Evolutionary conservation across 495 filamentous ascomycete genomes (phyloP), one percentile per base, ranked within the genome.

Genomic region (Rhypophila decipiens): DNA sequence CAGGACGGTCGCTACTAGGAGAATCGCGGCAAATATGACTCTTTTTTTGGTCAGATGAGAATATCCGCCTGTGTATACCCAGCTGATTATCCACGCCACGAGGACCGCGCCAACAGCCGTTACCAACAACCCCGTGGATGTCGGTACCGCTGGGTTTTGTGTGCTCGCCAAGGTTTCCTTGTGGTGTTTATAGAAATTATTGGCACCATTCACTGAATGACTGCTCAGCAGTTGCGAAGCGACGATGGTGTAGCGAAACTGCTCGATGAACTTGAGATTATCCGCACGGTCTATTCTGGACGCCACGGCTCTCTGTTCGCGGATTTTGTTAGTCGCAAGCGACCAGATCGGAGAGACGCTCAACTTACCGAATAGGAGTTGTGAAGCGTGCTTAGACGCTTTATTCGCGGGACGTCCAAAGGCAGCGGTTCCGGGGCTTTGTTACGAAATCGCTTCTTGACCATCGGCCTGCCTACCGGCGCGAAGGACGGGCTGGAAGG

Each of bases 191-290:
- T 48, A 49, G 35, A 47, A 56, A 33, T 47, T 44, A 2, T 54
- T 52, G 2, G 53, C 50, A 3, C 52, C 60, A 13, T 52, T 34
- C 19, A 64, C 51, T 1, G 77, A 73, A 44, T 83, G 80, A 43
- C 88, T 84, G 54, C 77, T 87, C 43, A 98, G 71, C 18, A 98
- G 77, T 59, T 95, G 93, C 33, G 93, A 98, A 22, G 91, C 90
- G 42, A 97, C 84, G 50, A 98, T 91, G 24, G 90, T 85, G 61
- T 97, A 97, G 20, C 93, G 86, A 46, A 97, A 96, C 56, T 91
- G 86, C 71, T 98, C 93, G 39, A 98, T 76, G 57, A 98, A 98
- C 37, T 81, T 78, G 50, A 84, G 75, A 58, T 93, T 95, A 51
- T 95, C 89, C 46, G 81, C 82, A 53, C 84, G 77, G 31, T 87